Evolutionary conservation across 192 early-diverging fungal species (phyloP), one percentile per base, ranked within the genome.

Genomic region (Entophlyctis luteolus): DNA sequence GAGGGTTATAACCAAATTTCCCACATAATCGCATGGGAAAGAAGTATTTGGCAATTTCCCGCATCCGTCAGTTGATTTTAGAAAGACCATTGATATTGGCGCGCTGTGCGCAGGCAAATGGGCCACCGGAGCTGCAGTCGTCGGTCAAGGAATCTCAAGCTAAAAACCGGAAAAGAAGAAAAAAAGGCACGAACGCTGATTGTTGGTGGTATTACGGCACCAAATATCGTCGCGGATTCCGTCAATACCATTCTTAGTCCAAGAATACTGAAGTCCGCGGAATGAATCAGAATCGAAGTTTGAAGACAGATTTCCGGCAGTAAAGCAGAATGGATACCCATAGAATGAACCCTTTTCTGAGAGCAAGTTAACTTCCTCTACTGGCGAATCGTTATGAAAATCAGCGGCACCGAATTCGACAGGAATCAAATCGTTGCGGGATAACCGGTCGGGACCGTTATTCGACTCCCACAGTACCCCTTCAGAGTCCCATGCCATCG

Each of bases 301-400:
- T 27, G 20, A 18, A 4, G 77, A 62, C 5, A 71, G 1, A 63
- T 79, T 79, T 12, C 74, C 73, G 8, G 62, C 59, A 0, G 74
- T 47, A 28, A 73, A 79, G 53, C 78, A 79, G 65, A 50, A 74
- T 5, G 78, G 78, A 55, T 79, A 79, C 22, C 78, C 78, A 42
- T 79, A 79, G 50, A 74, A 73, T 2, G 36, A 31, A 4, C 46
- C 47, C 10, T 68, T 54, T 3, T 42, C 48, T 32, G 70, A 62
- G 4, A 79, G 47, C 23, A 60, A 38, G 52, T 79, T 75, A 36
- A 79, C 47, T 37, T 66, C 62, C 54, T 76, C 75, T 0, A 68
- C 59, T 0, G 77, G 77, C 14, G 28, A 60, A 37, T 79, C 77
- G 27, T 79, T 47, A 32, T 47, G 29, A 50, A 71, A 48, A 55